Conservation (phyloP, 805 yeast genomes). For the Metschnikowia hibisci region DNA sequence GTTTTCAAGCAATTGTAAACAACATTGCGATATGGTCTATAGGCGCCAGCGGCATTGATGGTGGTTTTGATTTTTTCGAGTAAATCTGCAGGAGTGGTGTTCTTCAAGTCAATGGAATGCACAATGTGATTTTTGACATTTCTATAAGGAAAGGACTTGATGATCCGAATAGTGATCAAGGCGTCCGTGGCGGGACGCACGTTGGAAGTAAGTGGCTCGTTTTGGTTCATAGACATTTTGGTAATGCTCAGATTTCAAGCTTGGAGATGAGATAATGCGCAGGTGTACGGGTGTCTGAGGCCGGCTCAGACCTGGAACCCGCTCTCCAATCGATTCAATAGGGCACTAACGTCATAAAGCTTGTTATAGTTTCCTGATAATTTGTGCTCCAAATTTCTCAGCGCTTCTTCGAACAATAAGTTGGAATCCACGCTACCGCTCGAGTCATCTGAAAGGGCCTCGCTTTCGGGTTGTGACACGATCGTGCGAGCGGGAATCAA, state of each 20-base stretch:
- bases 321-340: conserved; percentile 22
- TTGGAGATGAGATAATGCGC: conserved; percentile 13
- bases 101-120: conserved; percentile 64
- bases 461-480: conserved; percentile 17
- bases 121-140: conserved; percentile 76
- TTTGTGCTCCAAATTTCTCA: conserved; percentile 21
- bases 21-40: conserved; percentile 80
- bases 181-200: conserved; percentile 72
- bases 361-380: conserved; percentile 22
- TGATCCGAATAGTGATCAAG: conserved; percentile 76
- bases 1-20: conserved; percentile 73
- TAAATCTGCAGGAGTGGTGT: conserved; percentile 62
- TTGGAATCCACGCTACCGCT: conserved; percentile 21
- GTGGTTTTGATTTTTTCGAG: conserved; percentile 46
- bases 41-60: conserved; percentile 56
- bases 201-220: conserved; percentile 67
- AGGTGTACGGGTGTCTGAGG: conserved; percentile 14
- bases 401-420: conserved; percentile 23
- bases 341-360: conserved; percentile 24
- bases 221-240: conserved; percentile 3
- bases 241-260: background rate
- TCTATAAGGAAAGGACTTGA: conserved; percentile 89
- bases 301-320: conserved; percentile 22
- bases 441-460: conserved; percentile 10
- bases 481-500: conserved; percentile 14